phyloP scores from a whole-genome alignment of 1,284 basidiomycete genomes.

The Ceratobasidium sp. region DNA sequence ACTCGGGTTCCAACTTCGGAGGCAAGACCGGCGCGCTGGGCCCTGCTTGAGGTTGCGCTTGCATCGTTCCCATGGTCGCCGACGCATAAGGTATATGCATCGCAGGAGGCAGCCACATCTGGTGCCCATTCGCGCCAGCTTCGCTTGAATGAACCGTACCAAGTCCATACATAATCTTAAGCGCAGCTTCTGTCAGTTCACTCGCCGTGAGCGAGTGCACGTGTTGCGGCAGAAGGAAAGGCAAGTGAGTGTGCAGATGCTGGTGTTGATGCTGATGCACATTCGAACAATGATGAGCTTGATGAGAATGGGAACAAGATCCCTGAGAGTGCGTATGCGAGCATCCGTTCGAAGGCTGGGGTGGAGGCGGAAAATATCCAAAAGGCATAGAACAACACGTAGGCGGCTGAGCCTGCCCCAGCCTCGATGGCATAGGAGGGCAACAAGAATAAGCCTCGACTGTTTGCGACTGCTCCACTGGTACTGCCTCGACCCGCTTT shows the following conservation, averaged over 20 bases:
- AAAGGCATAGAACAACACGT: conserved; percentile 14
- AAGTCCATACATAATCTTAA: conserved; percentile 28
- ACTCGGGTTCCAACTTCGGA: conserved; percentile 24
- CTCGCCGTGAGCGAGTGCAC: conserved; percentile 12
- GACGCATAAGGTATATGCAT: not conserved
- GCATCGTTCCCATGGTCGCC: not conserved
- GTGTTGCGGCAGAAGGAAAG: conserved; percentile 19
- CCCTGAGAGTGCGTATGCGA: conserved; percentile 3
- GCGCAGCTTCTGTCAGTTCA: conserved; percentile 32
- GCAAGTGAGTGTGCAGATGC: conserved; percentile 29
- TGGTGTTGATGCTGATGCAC: conserved; percentile 38
- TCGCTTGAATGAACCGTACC: conserved; percentile 13
- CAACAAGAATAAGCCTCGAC: conserved; percentile 5
- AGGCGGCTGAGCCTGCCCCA: not conserved
- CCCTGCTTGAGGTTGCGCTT: conserved; percentile 10
- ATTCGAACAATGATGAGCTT: conserved; percentile 17
- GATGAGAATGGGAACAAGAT: not conserved
- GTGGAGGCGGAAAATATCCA: conserved; percentile 20
- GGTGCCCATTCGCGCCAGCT: not conserved
- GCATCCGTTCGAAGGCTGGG: not conserved
- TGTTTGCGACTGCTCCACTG: conserved; percentile 1
- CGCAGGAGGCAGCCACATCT: conserved; percentile 29
- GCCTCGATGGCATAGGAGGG: not conserved
- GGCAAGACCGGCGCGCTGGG: not conserved
- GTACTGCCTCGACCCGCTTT: not conserved